A percentile compares a stretch with the other conserved stretches of the same genome.
Evolutionary conservation across 768 basidiomycete genomes (phyloP).

Genomic region (Xerocomellus amylosporus): DNA sequence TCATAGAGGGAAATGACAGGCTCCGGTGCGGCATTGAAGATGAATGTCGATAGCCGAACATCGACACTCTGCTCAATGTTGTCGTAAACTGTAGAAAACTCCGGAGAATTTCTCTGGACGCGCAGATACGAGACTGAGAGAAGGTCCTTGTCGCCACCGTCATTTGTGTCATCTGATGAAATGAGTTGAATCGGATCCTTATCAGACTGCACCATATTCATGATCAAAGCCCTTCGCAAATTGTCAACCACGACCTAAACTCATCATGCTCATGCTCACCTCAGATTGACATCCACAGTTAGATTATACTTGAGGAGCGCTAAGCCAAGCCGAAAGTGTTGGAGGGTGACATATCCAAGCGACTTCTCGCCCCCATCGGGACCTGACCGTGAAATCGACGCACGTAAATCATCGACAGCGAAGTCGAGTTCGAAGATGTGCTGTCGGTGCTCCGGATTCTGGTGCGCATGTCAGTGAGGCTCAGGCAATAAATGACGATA

Average conservation of each 20-base stretch:
- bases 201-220: constrained; percentile 65
- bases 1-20: constrained; percentile 91
- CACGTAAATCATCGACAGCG: constrained; percentile 78
- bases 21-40: constrained; percentile 85
- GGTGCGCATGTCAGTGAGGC: constrained; percentile 1
- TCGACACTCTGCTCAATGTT: constrained; percentile 87
- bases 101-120: constrained; percentile 81
- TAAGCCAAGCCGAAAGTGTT: constrained; percentile 74
- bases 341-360: constrained; percentile 76
- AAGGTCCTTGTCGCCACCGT: constrained; percentile 56
- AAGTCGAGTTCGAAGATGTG: constrained; percentile 83
- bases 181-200: constrained; percentile 58
- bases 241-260: constrained; percentile 6
- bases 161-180: constrained; percentile 51
- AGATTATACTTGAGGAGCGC: constrained; percentile 81
- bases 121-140: constrained; percentile 75
- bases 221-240: constrained; percentile 59
- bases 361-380: constrained; percentile 61
- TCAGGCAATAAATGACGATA: background rate
- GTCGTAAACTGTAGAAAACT: constrained; percentile 75
- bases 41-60: constrained; percentile 84
- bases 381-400: constrained; percentile 70
- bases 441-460: constrained; percentile 44
- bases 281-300: constrained; percentile 78
- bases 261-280: constrained; percentile 39